Evolutionary conservation across 2,329 filamentous ascomycete genomes (phyloP), one percentile per base, ranked within the genome.

Genomic region (Alternaria gansuensis): DNA sequence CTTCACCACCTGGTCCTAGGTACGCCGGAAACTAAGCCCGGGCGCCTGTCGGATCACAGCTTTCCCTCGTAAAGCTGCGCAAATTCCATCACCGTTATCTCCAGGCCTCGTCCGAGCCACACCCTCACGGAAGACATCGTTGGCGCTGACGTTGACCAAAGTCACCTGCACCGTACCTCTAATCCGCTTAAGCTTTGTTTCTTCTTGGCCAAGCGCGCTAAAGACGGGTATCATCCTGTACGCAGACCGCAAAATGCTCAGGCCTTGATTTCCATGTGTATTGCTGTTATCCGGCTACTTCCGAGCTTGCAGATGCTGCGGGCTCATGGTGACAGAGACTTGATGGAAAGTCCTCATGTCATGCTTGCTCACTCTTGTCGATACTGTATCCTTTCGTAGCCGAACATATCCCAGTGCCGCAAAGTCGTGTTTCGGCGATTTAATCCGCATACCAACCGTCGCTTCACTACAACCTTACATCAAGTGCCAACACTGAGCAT

Each of bases 161-260:
- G 66, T 70, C 66, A 69, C 60, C 57, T 63, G 57, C 56, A 36
- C 61, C 63, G 60, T 58, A 49, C 54, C 57, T 67, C 59, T 58
- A 58, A 59, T 51, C 51, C 54, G 39, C 17, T 62, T 62, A 68
- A 69, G 66, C 68, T 68, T 71, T 69, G 51, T 41, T 45, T 21
- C 11, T 36, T 50, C 59, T 50, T 58, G 58, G 64, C 58, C 48
- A 55, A 41, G 54, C 55, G 60, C 59, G 60, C 55, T 60, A 60
- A 55, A 46, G 50, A 51, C 56, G 63, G 57, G 43, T 56, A 54
- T 51, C 51, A 46, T 59, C 45, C 54, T 54, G 57, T 61, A 52
- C 54, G 56, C 58, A 60, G 59, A 31, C 55, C 51, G 40, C 50
- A 43, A 36, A n/a, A 17, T 51, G 59, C 51, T 54, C 54, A 45